Evolutionary conservation across 331 rosid genomes (phyloP).

Genomic region (Quercus lobata): DNA sequence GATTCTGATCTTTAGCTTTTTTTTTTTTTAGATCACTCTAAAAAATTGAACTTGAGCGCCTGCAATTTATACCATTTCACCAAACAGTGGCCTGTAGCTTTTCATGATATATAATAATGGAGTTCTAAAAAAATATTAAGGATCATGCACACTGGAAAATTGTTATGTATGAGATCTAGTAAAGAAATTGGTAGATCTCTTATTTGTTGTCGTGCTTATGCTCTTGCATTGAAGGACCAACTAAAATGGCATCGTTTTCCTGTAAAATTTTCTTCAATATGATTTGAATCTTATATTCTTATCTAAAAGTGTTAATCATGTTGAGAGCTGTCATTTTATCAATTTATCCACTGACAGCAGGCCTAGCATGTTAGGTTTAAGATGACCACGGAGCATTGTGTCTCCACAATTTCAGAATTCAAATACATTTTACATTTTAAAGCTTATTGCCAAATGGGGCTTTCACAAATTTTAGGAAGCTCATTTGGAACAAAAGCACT

Average conservation of each 20-base stretch:
- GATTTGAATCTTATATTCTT: too few relatives aligned
- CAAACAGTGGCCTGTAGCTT: not conserved
- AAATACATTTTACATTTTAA: not conserved
- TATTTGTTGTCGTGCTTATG: too few relatives aligned
- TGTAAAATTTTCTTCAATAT: not conserved
- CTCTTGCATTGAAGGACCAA: not conserved
- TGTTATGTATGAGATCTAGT: too few relatives aligned
- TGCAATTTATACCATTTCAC: not conserved
- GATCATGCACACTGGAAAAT: too few relatives aligned
- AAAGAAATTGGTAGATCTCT: too few relatives aligned
- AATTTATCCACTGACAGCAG: not conserved
- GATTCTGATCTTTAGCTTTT: not conserved
- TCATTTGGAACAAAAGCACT: not conserved
- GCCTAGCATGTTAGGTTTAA: not conserved
- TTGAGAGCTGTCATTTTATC: not conserved
- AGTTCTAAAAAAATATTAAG: too few relatives aligned
- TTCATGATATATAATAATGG: not conserved
- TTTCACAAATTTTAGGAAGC: not conserved
- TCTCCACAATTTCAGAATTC: not conserved
- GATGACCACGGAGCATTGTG: not conserved
- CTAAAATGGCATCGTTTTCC: not conserved
- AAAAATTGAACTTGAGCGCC: not conserved
- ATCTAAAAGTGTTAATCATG: too few relatives aligned
- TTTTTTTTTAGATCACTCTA: not conserved
- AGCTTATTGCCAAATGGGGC: not conserved